Evolutionary conservation across 2,329 filamentous ascomycete species (phyloP), one percentile per base, ranked within the genome.

Genomic region (Xylariaceae sp.): DNA sequence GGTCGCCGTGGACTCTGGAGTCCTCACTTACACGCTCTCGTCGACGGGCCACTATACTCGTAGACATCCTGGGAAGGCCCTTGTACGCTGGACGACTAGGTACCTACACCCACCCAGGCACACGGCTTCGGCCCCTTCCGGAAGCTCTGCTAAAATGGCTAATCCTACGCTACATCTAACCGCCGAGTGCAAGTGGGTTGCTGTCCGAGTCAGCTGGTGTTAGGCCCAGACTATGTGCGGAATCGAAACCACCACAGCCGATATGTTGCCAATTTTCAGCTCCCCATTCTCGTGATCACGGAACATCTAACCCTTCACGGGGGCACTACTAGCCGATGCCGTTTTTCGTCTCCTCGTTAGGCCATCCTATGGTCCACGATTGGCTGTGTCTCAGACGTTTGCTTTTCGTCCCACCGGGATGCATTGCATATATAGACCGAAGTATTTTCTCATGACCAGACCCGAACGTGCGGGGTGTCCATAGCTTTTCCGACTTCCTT

Each of bases 391-490:
- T 13, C 9, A 13, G 11, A 13, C 11, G 11, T 42, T 9, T 42
- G 11, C 37, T 42, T 13, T 9, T 42, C 8, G 37, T 10, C 8
- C 11, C 37, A 42, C 11, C 8, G 37, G 8, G 37, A 42, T 30
- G 23, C 23, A 42, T 42, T 42, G 37, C 37, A 42, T 42, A 42
- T 13, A 15, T n/a, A 13, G 42, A 13, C 42, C 10, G n/a, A 45
- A n/a, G n/a, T 6, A n/a, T 15, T 11, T 45, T 5, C 23, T 30
- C 35, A 18, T 35, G 13, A 34, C 44, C 55, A 17, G 35, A 39
- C 17, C 34, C 34, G n/a, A 23, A 18, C 56, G 52, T 58, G 58
- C 53, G 58, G 61, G 56, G 61, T 55, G 23, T 54, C 42, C 13
- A 35, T 15, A 23, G n/a, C 18, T 56, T 35, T 23, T 47, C 57